Percentiles rank a stretch among this genome's conserved stretches.
Evolutionary conservation across 352 stramenopile genomes (phyloP).

Genomic region (Blastocystis sp.): DNA sequence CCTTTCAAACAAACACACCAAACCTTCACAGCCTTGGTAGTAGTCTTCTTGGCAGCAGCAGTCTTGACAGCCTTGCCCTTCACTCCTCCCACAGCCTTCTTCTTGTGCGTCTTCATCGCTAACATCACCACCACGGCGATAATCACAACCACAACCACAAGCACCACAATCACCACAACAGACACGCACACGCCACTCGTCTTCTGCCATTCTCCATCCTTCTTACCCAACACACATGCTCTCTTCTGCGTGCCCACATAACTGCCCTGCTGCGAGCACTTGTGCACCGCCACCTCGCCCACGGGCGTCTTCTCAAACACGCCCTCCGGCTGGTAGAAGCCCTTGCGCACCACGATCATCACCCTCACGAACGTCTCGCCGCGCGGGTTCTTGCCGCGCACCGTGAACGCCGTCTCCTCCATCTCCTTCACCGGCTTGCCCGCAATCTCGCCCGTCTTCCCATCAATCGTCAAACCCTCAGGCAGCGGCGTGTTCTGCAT

Average conservation of each 20-base stretch:
- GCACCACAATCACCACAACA: conserved; percentile 8
- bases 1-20: too few species aligned
- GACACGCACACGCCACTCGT: conserved; percentile 29
- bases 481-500: background rate
- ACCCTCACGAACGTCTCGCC: background rate
- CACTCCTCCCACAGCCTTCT: conserved; percentile 25
- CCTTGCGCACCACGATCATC: conserved; percentile 23
- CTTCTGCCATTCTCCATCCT: conserved; percentile 57
- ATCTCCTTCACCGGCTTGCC: background rate
- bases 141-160: conserved; percentile 24
- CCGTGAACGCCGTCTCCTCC: background rate
- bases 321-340: background rate
- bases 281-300: background rate
- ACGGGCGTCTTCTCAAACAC: conserved; percentile 33
- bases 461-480: conserved; percentile 36
- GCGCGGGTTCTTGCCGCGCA: conserved; percentile 25
- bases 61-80: too few species aligned
- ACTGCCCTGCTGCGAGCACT: conserved; percentile 47
- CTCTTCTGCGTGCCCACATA: conserved; percentile 60
- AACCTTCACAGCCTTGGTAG: conserved; percentile 77
- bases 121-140: conserved; percentile 13
- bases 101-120: background rate
- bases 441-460: conserved; percentile 6
- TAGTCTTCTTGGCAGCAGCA: too few species aligned
- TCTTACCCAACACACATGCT: conserved; percentile 13